These are phyloP conservation scores for Crassisporium funariophilum DNA, from an alignment of 768 basidiomycete genomes.

Conservation along the genomic window DNA sequence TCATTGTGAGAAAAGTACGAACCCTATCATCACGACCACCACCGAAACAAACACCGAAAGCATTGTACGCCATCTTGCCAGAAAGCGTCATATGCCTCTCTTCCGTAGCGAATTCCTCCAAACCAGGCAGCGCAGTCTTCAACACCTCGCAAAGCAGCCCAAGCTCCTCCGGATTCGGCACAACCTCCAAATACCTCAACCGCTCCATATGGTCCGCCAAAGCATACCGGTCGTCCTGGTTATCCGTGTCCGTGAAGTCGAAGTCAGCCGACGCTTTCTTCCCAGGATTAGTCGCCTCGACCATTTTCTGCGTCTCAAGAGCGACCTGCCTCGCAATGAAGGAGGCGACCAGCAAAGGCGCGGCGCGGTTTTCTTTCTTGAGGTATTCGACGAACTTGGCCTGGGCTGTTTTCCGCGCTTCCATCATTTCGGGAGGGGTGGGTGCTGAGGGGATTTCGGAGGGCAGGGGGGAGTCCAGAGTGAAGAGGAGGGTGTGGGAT, in stretches of 20 bases:
- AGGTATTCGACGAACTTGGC: slow-evolving; percentile 56
- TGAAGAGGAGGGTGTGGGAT: slow-evolving; percentile 73
- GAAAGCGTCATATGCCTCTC: slow-evolving; percentile 61
- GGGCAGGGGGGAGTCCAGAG: slow-evolving; percentile 41
- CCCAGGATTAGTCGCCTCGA: slow-evolving; percentile 28
- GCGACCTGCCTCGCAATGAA: slow-evolving; percentile 75
- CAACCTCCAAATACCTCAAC: slow-evolving; percentile 64
- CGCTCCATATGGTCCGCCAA: slow-evolving; percentile 80
- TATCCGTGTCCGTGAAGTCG: slow-evolving; percentile 50
- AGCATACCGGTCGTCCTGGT: slow-evolving; percentile 49
- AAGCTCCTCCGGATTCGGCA: slow-evolving; percentile 49
- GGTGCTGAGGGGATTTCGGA: slow-evolving; percentile 16
- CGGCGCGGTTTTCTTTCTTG: slow-evolving; percentile 45
- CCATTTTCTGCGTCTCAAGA: slow-evolving; percentile 61
- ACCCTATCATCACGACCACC: slow-evolving; percentile 77
- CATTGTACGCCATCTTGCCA: slow-evolving; percentile 78
- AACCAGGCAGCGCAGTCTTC: slow-evolving; percentile 62
- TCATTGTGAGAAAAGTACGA: slow-evolving; percentile 3
- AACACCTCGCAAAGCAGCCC: slow-evolving; percentile 56
- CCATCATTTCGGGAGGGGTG: slow-evolving; percentile 32
- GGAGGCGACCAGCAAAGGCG: slow-evolving; percentile 63
- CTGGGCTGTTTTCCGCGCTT: slow-evolving; percentile 61
- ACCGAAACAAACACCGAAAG: slow-evolving; percentile 69
- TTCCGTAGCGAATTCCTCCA: slow-evolving; percentile 70
- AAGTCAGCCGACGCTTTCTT: slow-evolving; percentile 23